phyloP scores from a whole-genome alignment of 2,329 filamentous ascomycete genomes.

The Ophiostoma pallidulum region DNA sequence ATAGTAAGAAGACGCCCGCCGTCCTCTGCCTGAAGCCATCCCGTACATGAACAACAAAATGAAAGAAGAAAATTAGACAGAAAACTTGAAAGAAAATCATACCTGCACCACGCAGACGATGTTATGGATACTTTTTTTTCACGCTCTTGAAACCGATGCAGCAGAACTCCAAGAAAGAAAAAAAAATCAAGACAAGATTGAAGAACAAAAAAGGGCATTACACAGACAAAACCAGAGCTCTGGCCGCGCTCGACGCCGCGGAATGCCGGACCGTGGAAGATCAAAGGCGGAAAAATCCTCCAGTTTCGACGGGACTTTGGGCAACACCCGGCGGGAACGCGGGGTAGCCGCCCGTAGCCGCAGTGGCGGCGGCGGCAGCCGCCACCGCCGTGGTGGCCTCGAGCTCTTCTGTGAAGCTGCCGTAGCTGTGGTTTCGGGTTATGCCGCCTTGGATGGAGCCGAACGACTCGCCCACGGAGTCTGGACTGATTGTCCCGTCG shows the following conservation, averaged over 20 bases:
- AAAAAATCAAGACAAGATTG: background rate
- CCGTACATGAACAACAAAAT: too few species aligned
- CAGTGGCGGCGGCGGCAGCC: background rate
- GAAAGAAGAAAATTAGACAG: too few species aligned
- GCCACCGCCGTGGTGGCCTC: background rate
- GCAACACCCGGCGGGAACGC: background rate
- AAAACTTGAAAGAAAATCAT: too few species aligned
- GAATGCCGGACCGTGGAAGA: background rate
- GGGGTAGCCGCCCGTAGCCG: background rate
- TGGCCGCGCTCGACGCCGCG: too few species aligned
- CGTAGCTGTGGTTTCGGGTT: slow-evolving; percentile 11
- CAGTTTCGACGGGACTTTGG: slow-evolving; percentile 1
- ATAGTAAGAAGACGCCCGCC: too few species aligned
- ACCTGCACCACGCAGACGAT: too few species aligned
- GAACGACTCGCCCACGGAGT: slow-evolving; percentile 1
- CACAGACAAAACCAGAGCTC: background rate
- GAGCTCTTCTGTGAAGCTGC: slow-evolving; percentile 10
- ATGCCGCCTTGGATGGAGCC: slow-evolving; percentile 6
- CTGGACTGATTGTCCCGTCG: slow-evolving; percentile 3
- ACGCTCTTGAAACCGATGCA: too few species aligned
- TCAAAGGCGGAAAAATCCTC: slow-evolving; percentile 1
- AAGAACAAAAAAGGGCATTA: background rate
- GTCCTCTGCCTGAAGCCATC: too few species aligned
- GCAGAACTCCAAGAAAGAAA: too few species aligned
- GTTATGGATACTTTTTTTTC: too few species aligned